Conservation (phyloP, 2,329 filamentous ascomycete genomes). For the Fusarium sp. region DNA sequence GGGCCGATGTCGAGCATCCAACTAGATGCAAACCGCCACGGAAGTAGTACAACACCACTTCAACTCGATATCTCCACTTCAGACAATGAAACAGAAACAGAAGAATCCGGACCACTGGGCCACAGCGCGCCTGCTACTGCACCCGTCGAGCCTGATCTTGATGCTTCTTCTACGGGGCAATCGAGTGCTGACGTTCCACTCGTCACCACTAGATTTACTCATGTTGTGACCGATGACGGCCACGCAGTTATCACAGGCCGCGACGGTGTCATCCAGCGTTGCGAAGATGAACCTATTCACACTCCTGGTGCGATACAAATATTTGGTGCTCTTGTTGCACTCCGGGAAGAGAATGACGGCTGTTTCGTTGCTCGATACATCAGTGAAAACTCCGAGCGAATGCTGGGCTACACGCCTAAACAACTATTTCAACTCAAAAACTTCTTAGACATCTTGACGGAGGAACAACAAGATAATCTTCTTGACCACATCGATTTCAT, state of each 20-base stretch:
- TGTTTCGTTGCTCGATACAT: slow-evolving; percentile 77
- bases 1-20: slow-evolving; percentile 61
- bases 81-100: slow-evolving; percentile 51
- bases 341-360: slow-evolving; percentile 77
- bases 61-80: slow-evolving; percentile 50
- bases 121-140: neutral
- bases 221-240: slow-evolving; percentile 80
- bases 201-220: slow-evolving; percentile 81
- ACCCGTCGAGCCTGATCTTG: slow-evolving; percentile 7
- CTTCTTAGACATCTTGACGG: slow-evolving; percentile 85
- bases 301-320: slow-evolving; percentile 84
- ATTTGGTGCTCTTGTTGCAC: slow-evolving; percentile 81
- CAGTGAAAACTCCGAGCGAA: slow-evolving; percentile 81
- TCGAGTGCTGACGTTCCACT: slow-evolving; percentile 57
- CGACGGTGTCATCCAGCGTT: slow-evolving; percentile 79
- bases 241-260: slow-evolving; percentile 87
- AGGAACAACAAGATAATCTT: slow-evolving; percentile 86
- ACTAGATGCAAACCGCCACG: slow-evolving; percentile 57
- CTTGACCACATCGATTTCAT: slow-evolving; percentile 91
- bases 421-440: slow-evolving; percentile 79
- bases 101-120: slow-evolving; percentile 43
- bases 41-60: slow-evolving; percentile 51
- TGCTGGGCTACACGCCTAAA: slow-evolving; percentile 82
- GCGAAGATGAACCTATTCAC: slow-evolving; percentile 92
- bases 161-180: slow-evolving; percentile 39